These are phyloP conservation scores for Metschnikowia bowlesiae DNA, from an alignment of 805 yeast genomes.

Conservation along the genomic window DNA sequence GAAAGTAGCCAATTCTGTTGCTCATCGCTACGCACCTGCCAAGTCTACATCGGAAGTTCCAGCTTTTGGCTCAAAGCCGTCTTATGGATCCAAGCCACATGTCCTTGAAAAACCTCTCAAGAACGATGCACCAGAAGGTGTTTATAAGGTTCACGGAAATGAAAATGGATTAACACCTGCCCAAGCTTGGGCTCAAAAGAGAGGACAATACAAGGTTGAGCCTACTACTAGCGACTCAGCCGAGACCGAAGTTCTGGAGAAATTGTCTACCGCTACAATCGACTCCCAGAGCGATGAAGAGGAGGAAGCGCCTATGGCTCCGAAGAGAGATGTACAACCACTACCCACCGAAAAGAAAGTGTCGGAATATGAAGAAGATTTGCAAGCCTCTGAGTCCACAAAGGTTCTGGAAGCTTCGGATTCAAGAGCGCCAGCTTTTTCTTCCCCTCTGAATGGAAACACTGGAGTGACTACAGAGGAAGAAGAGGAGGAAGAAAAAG, in stretches of 20 bases:
- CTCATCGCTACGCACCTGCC: conserved; percentile 42
- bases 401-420: neutral
- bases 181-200: conserved; percentile 91
- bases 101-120: conserved; percentile 12
- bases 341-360: neutral
- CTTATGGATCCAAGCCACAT: conserved; percentile 16
- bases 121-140: conserved; percentile 23
- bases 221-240: conserved; percentile 18
- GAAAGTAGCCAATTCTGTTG: conserved; percentile 47
- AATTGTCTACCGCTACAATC: neutral
- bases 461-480: conserved; percentile 19
- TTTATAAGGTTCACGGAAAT: conserved; percentile 37
- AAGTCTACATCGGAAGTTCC: conserved; percentile 7
- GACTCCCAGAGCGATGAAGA: conserved; percentile 5
- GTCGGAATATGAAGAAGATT: conserved; percentile 13
- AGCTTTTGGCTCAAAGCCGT: conserved; percentile 14
- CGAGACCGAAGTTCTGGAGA: conserved; percentile 5
- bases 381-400: neutral
- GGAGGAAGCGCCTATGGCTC: conserved; percentile 3
- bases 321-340: neutral
- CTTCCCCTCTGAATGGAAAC: conserved; percentile 17
- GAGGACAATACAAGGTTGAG: conserved; percentile 57
- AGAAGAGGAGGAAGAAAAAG: neutral
- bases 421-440: conserved; percentile 9
- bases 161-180: conserved; percentile 88